These are phyloP conservation scores for Acarospora socialis DNA, from an alignment of 2,329 filamentous ascomycete species.

Conservation along the genomic window DNA sequence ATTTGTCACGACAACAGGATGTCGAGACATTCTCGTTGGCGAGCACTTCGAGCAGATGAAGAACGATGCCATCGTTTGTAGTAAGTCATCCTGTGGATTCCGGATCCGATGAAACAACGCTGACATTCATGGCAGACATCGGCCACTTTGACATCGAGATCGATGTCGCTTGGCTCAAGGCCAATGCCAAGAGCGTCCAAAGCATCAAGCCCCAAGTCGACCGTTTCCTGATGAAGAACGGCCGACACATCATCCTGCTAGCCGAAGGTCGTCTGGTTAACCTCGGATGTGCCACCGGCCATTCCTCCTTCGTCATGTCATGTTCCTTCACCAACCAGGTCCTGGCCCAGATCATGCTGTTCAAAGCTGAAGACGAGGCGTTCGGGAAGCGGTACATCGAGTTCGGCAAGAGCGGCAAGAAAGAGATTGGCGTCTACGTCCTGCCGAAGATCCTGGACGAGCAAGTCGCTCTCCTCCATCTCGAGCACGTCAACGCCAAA, in stretches of 20 bases:
- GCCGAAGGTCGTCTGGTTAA: conserved; percentile 98
- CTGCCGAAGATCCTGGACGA: conserved; percentile 98
- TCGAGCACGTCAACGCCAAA: conserved; percentile 88
- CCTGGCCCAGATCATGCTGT: conserved; percentile 96
- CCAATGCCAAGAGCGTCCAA: conserved; percentile 80
- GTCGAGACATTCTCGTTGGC: conserved; percentile 91
- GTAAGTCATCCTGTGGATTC: conserved; percentile 33
- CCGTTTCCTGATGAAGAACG: conserved; percentile 86
- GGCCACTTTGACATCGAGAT: conserved; percentile 99
- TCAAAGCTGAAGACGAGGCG: conserved; percentile 74
- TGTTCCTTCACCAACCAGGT: conserved; percentile 99
- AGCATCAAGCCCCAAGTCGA: conserved; percentile 99
- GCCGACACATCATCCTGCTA: conserved; percentile 94
- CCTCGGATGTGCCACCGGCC: conserved; percentile 95
- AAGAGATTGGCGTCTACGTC: conserved; percentile 85
- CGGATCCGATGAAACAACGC: conserved; percentile 3
- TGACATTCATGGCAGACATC: conserved; percentile 51
- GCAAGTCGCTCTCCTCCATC: conserved; percentile 90
- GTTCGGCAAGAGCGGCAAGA: conserved; percentile 85
- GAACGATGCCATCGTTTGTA: conserved; percentile 98
- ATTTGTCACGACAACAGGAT: conserved; percentile 98
- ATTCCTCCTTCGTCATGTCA: conserved; percentile 99
- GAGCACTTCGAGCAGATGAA: conserved; percentile 88
- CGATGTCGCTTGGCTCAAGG: conserved; percentile 98
- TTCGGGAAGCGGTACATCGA: conserved; percentile 93